Base-by-base conservation (phyloP, 805 yeast genomes). In the Diddensiella caesifluorescens region DNA sequence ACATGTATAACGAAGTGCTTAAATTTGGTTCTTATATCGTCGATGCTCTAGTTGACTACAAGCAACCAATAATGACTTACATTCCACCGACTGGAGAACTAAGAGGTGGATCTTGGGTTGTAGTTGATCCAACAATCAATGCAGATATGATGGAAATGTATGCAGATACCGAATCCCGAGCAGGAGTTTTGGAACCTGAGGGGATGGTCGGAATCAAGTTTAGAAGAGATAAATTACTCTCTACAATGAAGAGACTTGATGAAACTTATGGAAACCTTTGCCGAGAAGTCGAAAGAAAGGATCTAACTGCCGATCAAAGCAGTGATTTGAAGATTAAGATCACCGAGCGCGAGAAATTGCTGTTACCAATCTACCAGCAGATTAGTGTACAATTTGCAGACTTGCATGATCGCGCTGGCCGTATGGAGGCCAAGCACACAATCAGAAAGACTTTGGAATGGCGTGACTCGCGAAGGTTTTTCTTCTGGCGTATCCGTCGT, bases 21-120 rank as follows among this genome's bases (percentile, higher is more conserved):
- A 92, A 92, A 67, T 92, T 85, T 62, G 99, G 99, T 62, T 80
- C 97, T 3, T 87, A 75, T 66, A 92, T 92, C 67, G 99, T 92
- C 51, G 99, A 92, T 63, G 97, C 98, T 10, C 75, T 92, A 48
- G 95, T 87, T 52, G 95, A 80, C 56, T 92, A 81, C 77, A 86
- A 86, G 64, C 98, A 92, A 67, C 99, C 99, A 46, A 83, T 92
- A 52, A 82, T 92, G 69, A 87, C 92, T 20, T 92, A 92, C 68
- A 90, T 92, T 64, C 98, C 99, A 39, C 99, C 99, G 45, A 79
- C 83, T 53, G 98, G 97, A 64, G 99, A 92, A 68, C 75, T 92
- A 54, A 84, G 99, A 77, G 99, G 99, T 73, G 99, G 99, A 64
- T 90, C 98, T 20, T 92, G 99, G 99, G 99, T 94, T 43, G 99